A percentile compares a stretch with the other conserved stretches of the same genome.
Conservation (phyloP, 805 yeast species). For the Spathaspora gorwiae region DNA sequence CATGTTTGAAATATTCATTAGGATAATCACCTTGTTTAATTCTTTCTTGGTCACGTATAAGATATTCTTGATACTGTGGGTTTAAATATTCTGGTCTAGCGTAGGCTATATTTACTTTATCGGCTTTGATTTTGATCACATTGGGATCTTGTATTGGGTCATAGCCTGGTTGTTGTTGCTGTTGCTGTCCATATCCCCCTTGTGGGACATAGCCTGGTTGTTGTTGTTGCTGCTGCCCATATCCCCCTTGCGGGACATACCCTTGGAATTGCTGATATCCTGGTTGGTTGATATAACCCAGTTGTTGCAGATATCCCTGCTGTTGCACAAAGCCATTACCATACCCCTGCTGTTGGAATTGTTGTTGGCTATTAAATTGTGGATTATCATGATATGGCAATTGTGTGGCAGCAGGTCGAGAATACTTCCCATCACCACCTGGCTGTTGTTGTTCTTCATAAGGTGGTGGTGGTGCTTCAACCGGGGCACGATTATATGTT, state of each 20-base stretch:
- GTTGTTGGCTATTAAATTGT: background rate
- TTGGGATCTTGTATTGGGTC: slow-evolving; percentile 14
- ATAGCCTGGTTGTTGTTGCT: slow-evolving; percentile 6
- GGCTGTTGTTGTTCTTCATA: slow-evolving; percentile 1
- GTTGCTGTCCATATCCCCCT: background rate
- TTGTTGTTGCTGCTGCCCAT: slow-evolving; percentile 1
- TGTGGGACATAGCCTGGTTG: background rate
- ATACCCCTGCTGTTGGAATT: slow-evolving; percentile 1
- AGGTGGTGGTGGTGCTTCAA: slow-evolving; percentile 9
- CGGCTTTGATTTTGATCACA: slow-evolving; percentile 26
- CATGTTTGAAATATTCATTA: background rate
- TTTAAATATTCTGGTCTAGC: slow-evolving; percentile 33
- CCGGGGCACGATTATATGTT: slow-evolving; percentile 2
- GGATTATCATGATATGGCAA: background rate
- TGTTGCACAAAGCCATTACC: background rate
- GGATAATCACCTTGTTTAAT: slow-evolving; percentile 30
- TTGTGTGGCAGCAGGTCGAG: too few relatives aligned
- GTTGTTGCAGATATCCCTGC: background rate
- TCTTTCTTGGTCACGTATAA: slow-evolving; percentile 27
- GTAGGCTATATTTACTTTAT: slow-evolving; percentile 30
- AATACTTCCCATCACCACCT: background rate
- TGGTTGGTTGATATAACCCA: background rate
- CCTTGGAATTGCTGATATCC: slow-evolving; percentile 3
- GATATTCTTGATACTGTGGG: slow-evolving; percentile 34
- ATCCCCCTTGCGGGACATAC: slow-evolving; percentile 1